These are phyloP conservation scores for Ambispora gerdemannii DNA, from an alignment of 192 early-diverging fungal species.

Conservation along the genomic window DNA sequence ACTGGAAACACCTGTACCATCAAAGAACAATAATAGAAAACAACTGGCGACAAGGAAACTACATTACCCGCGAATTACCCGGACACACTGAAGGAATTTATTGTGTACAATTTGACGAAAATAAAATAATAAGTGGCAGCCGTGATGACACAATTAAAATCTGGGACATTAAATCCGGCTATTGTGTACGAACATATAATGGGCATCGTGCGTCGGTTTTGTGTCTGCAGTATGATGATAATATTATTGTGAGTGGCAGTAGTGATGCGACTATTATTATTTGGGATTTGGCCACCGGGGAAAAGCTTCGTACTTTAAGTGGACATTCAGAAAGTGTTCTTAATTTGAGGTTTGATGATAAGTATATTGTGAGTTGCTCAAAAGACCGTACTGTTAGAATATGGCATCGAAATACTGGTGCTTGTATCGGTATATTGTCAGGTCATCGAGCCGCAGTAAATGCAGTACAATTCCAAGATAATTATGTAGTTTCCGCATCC, in stretches of 20 bases:
- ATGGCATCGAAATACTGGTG: conserved; percentile 71
- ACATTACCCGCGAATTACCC: conserved; percentile 56
- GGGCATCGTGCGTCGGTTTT: conserved; percentile 80
- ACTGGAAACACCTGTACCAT: conserved; percentile 73
- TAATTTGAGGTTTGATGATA: conserved; percentile 71
- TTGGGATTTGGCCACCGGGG: conserved; percentile 66
- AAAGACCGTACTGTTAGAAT: conserved; percentile 80
- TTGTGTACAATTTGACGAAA: conserved; percentile 70
- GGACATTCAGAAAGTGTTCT: conserved; percentile 69
- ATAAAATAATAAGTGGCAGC: conserved; percentile 69
- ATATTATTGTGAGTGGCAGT: conserved; percentile 65
- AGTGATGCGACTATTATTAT: conserved; percentile 65
- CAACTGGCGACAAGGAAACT: conserved; percentile 72
- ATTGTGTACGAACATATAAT: conserved; percentile 55
- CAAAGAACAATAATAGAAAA: conserved; percentile 60
- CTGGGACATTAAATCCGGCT: conserved; percentile 67
- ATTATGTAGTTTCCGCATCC: conserved; percentile 63
- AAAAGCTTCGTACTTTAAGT: conserved; percentile 39
- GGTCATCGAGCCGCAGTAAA: conserved; percentile 83
- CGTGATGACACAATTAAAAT: conserved; percentile 70
- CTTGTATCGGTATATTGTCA: conserved; percentile 48
- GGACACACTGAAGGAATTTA: conserved; percentile 87
- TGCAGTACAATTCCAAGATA: conserved; percentile 64
- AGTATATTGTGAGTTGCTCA: conserved; percentile 77
- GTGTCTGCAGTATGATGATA: conserved; percentile 77